Evolutionary conservation across 139 green algal species (phyloP).

Genomic region (Monoraphidium neglectum): DNA sequence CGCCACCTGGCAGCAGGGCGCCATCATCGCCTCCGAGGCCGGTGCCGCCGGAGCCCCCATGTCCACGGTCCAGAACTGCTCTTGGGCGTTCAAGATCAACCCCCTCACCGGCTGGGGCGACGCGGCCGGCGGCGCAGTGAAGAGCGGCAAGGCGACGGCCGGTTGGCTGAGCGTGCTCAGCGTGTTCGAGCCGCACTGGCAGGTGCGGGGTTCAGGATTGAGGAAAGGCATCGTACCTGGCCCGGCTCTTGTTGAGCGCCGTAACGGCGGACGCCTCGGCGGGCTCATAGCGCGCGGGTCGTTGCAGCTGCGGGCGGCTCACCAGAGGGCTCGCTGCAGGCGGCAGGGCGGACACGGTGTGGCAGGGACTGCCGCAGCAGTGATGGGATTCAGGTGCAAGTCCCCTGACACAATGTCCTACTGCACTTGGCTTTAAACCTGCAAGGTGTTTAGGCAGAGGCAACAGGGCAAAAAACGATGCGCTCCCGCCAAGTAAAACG

Average conservation of each 20-base stretch:
- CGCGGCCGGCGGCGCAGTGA: not conserved
- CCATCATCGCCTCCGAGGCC: conserved; percentile 55
- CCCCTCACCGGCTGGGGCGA: conserved; percentile 84
- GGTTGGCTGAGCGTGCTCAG: conserved; percentile 91
- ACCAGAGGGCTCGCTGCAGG: too few species aligned
- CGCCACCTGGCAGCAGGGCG: conserved; percentile 70
- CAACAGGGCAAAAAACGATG: conserved; percentile 1
- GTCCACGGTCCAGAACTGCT: conserved; percentile 41
- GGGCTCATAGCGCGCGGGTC: too few species aligned
- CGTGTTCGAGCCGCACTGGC: conserved; percentile 98
- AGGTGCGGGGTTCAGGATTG: conserved; percentile 50
- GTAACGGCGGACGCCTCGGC: too few species aligned
- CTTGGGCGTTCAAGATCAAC: conserved; percentile 74
- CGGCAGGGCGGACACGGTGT: too few species aligned
- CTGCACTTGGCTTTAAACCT: too few species aligned
- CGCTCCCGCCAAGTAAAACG: not conserved
- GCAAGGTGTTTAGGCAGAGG: not conserved
- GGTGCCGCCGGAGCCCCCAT: conserved; percentile 13
- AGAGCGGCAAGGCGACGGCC: conserved; percentile 67
- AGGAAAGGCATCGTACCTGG: not conserved
- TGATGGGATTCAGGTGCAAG: too few species aligned
- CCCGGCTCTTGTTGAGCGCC: not conserved
- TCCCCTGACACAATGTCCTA: too few species aligned
- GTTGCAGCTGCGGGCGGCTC: too few species aligned
- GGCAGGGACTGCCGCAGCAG: too few species aligned